These are phyloP conservation scores for Xylaria arbuscula DNA, from an alignment of 2,329 filamentous ascomycete genomes.

Conservation along the genomic window DNA sequence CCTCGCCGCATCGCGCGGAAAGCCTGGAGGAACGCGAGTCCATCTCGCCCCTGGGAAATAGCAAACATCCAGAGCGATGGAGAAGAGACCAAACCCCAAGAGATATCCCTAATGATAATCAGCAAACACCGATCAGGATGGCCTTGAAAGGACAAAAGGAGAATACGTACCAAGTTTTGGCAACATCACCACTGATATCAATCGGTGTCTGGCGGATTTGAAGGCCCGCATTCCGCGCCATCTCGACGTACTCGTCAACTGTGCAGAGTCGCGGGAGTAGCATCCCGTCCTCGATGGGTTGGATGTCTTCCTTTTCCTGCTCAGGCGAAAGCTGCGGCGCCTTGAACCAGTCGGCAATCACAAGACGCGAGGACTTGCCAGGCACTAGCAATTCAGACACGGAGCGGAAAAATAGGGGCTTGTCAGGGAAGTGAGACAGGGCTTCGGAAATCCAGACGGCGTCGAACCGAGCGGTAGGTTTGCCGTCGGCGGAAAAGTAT, in stretches of 20 bases:
- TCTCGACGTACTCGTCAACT: slow-evolving; percentile 62
- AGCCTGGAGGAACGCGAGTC: slow-evolving; percentile 69
- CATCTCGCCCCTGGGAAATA: slow-evolving; percentile 68
- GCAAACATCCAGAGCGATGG: slow-evolving; percentile 71
- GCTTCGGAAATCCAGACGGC: slow-evolving; percentile 72
- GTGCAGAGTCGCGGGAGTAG: slow-evolving; percentile 67
- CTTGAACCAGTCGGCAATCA: slow-evolving; percentile 72
- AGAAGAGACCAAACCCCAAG: slow-evolving; percentile 68
- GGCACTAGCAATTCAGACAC: slow-evolving; percentile 59
- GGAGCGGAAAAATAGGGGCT: slow-evolving; percentile 68
- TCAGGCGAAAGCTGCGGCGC: slow-evolving; percentile 57
- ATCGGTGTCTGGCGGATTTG: slow-evolving; percentile 59
- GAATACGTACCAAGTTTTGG: slow-evolving; percentile 66
- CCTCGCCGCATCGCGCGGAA: slow-evolving; percentile 71
- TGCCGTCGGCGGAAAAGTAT: slow-evolving; percentile 55
- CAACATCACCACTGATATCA: slow-evolving; percentile 68
- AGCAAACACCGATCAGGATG: neutral
- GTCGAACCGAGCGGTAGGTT: slow-evolving; percentile 56
- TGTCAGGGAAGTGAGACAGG: slow-evolving; percentile 69
- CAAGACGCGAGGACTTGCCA: slow-evolving; percentile 62
- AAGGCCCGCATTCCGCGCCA: slow-evolving; percentile 62
- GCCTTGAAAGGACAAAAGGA: neutral
- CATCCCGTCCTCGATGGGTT: slow-evolving; percentile 72
- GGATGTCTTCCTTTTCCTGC: slow-evolving; percentile 62
- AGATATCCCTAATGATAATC: slow-evolving; percentile 64